A percentile compares a stretch with the other conserved stretches of the same genome.
phyloP scores from a whole-genome alignment of 495 filamentous ascomycete species.

The Penicillium longicatenatum region DNA sequence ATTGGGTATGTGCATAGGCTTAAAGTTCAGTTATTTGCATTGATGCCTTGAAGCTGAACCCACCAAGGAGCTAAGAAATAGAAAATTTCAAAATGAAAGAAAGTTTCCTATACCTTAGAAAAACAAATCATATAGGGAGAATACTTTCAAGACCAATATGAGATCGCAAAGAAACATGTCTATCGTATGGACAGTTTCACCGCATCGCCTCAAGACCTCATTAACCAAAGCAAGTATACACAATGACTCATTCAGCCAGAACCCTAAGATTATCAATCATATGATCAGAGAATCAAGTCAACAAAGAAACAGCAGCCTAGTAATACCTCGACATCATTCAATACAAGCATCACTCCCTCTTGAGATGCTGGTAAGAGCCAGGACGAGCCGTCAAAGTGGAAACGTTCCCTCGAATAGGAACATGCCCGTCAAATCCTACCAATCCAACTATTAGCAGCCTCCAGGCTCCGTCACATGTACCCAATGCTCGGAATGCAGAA shows the following conservation, averaged over 20 bases:
- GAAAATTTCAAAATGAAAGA: too few species aligned
- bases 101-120: too few species aligned
- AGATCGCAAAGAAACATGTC: not conserved
- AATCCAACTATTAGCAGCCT: not conserved
- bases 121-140: not conserved
- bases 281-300: not conserved
- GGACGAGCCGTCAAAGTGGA: constrained; percentile 7
- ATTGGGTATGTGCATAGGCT: too few species aligned
- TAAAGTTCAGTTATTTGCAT: too few species aligned
- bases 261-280: not conserved
- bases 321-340: not conserved
- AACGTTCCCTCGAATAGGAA: constrained; percentile 11
- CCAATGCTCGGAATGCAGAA: constrained; percentile 17
- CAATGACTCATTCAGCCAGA: not conserved
- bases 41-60: too few species aligned
- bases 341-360: constrained; percentile 3
- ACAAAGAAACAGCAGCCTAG: not conserved
- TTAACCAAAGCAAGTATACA: not conserved
- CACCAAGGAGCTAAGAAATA: too few species aligned
- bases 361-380: not conserved
- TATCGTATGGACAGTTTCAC: not conserved
- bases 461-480: constrained; percentile 11
- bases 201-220: not conserved
- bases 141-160: not conserved
- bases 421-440: constrained; percentile 7